phyloP scores from a whole-genome alignment of 176 grass and related monocot species.

The Triticum dicoccoides region DNA sequence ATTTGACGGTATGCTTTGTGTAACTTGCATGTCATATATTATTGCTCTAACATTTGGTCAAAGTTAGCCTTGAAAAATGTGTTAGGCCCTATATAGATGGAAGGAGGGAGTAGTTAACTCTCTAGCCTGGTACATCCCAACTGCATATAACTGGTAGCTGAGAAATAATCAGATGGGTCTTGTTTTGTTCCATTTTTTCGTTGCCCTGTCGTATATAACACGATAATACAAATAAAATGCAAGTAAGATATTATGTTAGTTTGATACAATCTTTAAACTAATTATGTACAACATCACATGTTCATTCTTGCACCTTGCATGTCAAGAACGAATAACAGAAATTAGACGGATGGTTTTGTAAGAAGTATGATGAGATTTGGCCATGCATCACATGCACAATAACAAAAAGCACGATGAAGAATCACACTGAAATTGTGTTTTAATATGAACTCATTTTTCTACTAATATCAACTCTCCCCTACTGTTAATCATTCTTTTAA shows the following conservation, averaged over 20 bases:
- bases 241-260: background rate
- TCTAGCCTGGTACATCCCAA: no score
- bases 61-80: no score
- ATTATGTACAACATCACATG: background rate
- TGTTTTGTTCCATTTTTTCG: background rate
- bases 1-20: no score
- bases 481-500: conserved; percentile 9
- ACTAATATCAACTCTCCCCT: background rate
- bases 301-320: background rate
- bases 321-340: background rate
- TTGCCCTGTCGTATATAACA: background rate
- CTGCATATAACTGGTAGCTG: background rate
- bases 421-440: background rate
- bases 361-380: background rate
- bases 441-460: background rate
- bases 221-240: background rate
- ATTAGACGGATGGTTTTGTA: background rate
- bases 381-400: background rate
- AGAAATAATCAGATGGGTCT: background rate
- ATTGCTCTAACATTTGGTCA: no score
- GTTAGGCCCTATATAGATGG: no score
- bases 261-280: background rate
- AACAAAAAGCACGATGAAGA: background rate
- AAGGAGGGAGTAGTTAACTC: no score
- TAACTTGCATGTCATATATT: no score